Percentiles rank a stretch among this genome's conserved stretches.
These are phyloP conservation scores for Paramecium tetraurelia DNA, from an alignment of 73 alveolate species.

Conservation along the genomic window DNA sequence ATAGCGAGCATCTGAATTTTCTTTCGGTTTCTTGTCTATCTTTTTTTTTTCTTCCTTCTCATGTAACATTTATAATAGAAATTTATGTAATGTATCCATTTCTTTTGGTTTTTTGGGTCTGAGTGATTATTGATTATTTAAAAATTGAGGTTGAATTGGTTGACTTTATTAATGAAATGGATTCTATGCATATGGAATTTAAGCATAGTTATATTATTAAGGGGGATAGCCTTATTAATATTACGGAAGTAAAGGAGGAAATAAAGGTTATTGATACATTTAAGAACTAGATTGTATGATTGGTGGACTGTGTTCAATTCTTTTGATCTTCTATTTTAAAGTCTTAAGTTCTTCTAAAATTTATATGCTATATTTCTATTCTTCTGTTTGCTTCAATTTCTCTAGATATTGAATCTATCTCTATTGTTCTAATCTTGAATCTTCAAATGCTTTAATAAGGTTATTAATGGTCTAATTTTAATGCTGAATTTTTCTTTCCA, in stretches of 20 bases:
- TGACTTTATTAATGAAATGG: background rate
- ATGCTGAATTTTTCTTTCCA: background rate
- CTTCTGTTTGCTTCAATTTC: background rate
- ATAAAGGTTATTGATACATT: background rate
- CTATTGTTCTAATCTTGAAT: background rate
- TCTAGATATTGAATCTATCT: background rate
- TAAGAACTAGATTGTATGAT: background rate
- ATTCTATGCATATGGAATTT: background rate
- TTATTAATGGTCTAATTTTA: background rate
- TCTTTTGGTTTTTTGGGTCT: background rate
- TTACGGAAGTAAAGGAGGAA: background rate
- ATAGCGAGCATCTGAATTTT: background rate
- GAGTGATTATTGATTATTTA: background rate
- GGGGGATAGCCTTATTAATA: background rate
- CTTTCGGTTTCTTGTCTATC: background rate
- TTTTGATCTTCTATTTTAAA: background rate
- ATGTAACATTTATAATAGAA: background rate
- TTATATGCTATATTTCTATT: background rate
- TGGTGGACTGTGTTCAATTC: background rate
- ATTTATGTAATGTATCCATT: slow-evolving; percentile 10
- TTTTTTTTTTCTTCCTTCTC: background rate
- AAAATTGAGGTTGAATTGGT: background rate
- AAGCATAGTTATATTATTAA: background rate
- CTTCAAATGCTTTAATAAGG: background rate
- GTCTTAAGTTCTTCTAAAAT: slow-evolving; percentile 5